A percentile compares a stretch with the other conserved stretches of the same genome.
Conservation (phyloP, 805 yeast species). For the Starmerella apis region DNA sequence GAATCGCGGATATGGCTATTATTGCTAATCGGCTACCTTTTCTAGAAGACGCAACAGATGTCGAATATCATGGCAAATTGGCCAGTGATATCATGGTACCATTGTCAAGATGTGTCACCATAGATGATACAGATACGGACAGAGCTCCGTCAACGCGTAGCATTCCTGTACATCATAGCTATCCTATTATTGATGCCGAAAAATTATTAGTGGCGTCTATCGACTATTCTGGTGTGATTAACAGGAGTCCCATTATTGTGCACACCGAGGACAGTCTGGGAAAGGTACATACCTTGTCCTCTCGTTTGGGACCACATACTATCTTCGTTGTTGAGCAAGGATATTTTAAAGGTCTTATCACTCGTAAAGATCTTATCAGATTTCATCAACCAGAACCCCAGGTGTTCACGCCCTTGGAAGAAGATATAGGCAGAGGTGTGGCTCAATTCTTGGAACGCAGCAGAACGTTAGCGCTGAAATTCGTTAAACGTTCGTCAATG, state of each 20-base stretch:
- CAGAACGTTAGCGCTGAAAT: neutral
- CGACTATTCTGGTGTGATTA: slow-evolving; percentile 14
- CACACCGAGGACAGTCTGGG: slow-evolving; percentile 47
- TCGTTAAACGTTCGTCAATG: neutral
- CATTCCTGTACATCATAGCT: slow-evolving; percentile 21
- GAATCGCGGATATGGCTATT: slow-evolving; percentile 95
- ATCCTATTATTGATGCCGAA: slow-evolving; percentile 33
- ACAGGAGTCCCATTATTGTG: slow-evolving; percentile 50
- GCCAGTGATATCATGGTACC: slow-evolving; percentile 56
- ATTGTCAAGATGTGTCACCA: slow-evolving; percentile 20
- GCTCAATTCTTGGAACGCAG: neutral
- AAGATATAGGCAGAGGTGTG: neutral
- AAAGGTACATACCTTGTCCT: slow-evolving; percentile 55
- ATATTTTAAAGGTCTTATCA: slow-evolving; percentile 55
- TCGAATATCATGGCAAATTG: slow-evolving; percentile 27
- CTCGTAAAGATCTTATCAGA: slow-evolving; percentile 71
- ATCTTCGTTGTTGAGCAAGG: slow-evolving; percentile 59
- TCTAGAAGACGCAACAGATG: slow-evolving; percentile 58
- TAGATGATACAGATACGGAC: slow-evolving; percentile 15
- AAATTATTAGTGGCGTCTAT: slow-evolving; percentile 30
- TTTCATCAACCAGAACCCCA: neutral
- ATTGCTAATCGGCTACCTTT: slow-evolving; percentile 77
- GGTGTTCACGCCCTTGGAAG: slow-evolving; percentile 8
- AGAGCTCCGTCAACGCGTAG: slow-evolving; percentile 2
- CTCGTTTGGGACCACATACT: slow-evolving; percentile 68